Percentiles rank a stretch among this genome's conserved stretches.
Conservation (phyloP, 1,284 basidiomycete species). For the Leccinum solheimii region DNA sequence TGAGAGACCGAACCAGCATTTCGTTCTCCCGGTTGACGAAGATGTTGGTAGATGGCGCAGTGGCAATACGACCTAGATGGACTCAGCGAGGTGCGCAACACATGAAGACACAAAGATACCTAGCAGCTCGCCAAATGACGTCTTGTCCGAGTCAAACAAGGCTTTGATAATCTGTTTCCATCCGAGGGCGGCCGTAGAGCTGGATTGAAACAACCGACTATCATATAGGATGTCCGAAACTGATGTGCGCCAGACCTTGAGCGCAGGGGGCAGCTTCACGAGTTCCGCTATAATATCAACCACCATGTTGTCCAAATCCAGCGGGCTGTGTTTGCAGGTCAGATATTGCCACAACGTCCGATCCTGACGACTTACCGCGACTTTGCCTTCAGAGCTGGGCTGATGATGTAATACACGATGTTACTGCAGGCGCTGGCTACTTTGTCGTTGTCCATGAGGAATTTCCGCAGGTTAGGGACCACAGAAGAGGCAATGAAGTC, state of each 20-base stretch:
- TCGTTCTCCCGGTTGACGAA: constrained; percentile 97
- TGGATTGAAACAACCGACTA: constrained; percentile 82
- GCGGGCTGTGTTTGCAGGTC: constrained; percentile 45
- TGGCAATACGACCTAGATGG: constrained; percentile 71
- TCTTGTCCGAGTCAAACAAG: constrained; percentile 85
- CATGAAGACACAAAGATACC: constrained; percentile 45
- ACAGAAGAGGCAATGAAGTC: constrained; percentile 70
- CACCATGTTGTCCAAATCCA: constrained; percentile 69
- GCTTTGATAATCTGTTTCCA: constrained; percentile 84
- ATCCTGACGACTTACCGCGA: constrained; percentile 48
- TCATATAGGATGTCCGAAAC: constrained; percentile 86
- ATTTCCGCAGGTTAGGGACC: constrained; percentile 77
- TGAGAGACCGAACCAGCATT: constrained; percentile 85
- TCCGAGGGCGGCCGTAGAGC: constrained; percentile 50
- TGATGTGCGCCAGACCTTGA: constrained; percentile 84
- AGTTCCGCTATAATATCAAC: constrained; percentile 77
- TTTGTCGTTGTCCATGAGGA: constrained; percentile 86
- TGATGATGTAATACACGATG: constrained; percentile 84
- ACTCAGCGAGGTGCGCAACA: constrained; percentile 12
- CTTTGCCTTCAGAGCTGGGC: constrained; percentile 76
- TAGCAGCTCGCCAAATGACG: constrained; percentile 82
- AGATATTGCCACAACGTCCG: background rate
- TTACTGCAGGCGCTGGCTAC: constrained; percentile 76
- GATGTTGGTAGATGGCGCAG: constrained; percentile 90
- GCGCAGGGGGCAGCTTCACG: constrained; percentile 72